phyloP scores from a whole-genome alignment of 768 basidiomycete genomes.

The Phylloporus sp. region DNA sequence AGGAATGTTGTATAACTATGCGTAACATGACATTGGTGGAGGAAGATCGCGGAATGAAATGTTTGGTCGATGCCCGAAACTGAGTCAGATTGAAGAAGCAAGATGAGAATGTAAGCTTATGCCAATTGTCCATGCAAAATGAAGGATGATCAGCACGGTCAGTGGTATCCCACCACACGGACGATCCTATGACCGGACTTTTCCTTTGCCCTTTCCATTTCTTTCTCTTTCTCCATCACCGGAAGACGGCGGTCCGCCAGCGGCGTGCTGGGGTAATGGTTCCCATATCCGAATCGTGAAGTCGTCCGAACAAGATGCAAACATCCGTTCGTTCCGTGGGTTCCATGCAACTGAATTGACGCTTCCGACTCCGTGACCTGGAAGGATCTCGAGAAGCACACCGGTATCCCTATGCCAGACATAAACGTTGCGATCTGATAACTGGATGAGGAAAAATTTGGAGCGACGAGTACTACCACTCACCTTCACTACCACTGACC shows the following conservation, averaged over 20 bases:
- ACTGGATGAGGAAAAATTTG: constrained; percentile 9
- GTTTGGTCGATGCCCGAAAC: constrained; percentile 21
- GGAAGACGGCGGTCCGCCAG: constrained; percentile 16
- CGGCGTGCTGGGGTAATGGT: constrained; percentile 24
- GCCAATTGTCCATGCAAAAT: constrained; percentile 27
- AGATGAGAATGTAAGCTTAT: constrained; percentile 28
- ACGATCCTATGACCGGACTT: constrained; percentile 43
- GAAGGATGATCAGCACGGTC: constrained; percentile 18
- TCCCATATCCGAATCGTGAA: constrained; percentile 89
- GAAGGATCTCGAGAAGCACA: constrained; percentile 75
- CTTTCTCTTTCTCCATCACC: constrained; percentile 33
- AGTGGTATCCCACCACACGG: constrained; percentile 12
- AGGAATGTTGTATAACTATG: constrained; percentile 31
- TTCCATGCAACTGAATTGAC: constrained; percentile 99
- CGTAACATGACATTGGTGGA: constrained; percentile 26
- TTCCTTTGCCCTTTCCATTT: constrained; percentile 69
- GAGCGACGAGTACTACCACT: constrained; percentile 16
- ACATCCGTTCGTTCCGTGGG: constrained; percentile 81
- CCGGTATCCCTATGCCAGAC: constrained; percentile 92
- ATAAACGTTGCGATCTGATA: constrained; percentile 86
- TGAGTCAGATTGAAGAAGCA: constrained; percentile 18
- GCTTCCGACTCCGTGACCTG: constrained; percentile 82
- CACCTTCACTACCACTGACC: constrained; percentile 93
- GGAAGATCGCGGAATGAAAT: constrained; percentile 20
- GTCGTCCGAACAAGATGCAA: constrained; percentile 96